phyloP scores from a whole-genome alignment of 2,329 filamentous ascomycete species.

The Sporothrix dimorphospora region DNA sequence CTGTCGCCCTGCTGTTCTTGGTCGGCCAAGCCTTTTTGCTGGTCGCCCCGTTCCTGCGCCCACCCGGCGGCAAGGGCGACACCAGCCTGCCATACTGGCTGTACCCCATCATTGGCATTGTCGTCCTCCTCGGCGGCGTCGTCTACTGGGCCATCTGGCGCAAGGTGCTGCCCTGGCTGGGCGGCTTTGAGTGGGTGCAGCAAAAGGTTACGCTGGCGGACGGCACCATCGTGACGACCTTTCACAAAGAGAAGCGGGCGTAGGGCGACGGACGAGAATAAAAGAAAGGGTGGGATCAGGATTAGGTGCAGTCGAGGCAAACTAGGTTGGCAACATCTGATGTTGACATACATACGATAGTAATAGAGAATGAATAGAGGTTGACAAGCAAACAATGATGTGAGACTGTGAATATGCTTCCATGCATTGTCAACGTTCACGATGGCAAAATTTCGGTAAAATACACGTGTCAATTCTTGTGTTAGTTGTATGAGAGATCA shows the following conservation, averaged over 20 bases:
- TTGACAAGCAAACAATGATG: no score
- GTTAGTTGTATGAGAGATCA: no score
- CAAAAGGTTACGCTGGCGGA: conserved; percentile 35
- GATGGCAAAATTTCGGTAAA: no score
- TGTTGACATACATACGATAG: no score
- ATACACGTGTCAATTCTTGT: no score
- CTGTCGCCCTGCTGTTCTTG: conserved; percentile 53
- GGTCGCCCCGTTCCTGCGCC: conserved; percentile 50
- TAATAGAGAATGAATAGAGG: no score
- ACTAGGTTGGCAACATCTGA: no score
- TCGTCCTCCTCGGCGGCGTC: conserved; percentile 43
- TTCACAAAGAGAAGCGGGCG: conserved; percentile 23
- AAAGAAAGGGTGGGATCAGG: background rate
- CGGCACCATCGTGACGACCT: conserved; percentile 37
- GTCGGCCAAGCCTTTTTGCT: conserved; percentile 47
- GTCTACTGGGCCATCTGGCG: conserved; percentile 42
- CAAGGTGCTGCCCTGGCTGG: conserved; percentile 45
- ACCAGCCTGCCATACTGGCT: conserved; percentile 48
- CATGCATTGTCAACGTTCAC: no score
- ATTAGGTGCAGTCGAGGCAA: no score
- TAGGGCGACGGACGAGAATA: background rate
- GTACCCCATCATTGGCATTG: conserved; percentile 48
- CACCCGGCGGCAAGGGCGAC: conserved; percentile 47
- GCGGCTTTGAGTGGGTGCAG: conserved; percentile 53
- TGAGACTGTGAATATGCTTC: no score